A percentile compares a stretch with the other conserved stretches of the same genome.
These are phyloP conservation scores for Aspergillus nanangensis DNA, from an alignment of 495 filamentous ascomycete genomes.

Conservation along the genomic window DNA sequence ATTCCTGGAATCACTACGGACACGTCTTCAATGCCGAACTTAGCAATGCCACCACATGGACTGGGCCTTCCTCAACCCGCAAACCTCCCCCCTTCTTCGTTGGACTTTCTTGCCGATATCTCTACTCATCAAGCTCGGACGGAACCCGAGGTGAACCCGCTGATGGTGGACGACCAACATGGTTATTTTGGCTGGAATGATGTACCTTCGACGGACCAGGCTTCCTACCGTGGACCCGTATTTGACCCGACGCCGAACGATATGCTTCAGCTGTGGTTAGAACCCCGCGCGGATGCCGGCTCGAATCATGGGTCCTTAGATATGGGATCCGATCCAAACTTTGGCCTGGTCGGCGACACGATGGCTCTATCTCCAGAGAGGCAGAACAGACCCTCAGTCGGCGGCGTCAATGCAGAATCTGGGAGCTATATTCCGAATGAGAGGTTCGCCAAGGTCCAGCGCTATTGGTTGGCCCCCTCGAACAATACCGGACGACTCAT, in stretches of 20 bases:
- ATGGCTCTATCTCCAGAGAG: constrained; percentile 17
- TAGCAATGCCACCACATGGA: constrained; percentile 19
- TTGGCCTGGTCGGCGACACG: constrained; percentile 28
- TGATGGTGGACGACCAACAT: constrained; percentile 33
- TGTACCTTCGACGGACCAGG: constrained; percentile 19
- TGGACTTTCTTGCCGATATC: constrained; percentile 37
- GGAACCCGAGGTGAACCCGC: constrained; percentile 27
- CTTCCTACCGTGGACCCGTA: constrained; percentile 17
- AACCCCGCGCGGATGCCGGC: constrained; percentile 31
- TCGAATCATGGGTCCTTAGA: constrained; percentile 35
- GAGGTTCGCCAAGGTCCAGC: constrained; percentile 45
- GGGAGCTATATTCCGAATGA: constrained; percentile 41
- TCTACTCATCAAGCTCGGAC: constrained; percentile 34
- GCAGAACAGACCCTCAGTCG: constrained; percentile 20
- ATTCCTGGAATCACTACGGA: constrained; percentile 13
- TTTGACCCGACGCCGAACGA: constrained; percentile 30
- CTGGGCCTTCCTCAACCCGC: constrained; percentile 18
- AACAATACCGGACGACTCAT: constrained; percentile 42
- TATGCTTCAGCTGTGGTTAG: constrained; percentile 37
- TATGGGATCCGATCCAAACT: constrained; percentile 25
- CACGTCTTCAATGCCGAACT: constrained; percentile 11
- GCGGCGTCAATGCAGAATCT: constrained; percentile 24
- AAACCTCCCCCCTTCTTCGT: constrained; percentile 24
- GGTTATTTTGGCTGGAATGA: constrained; percentile 35
- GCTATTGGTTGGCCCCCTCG: constrained; percentile 43